Conservation (phyloP, 2,329 filamentous ascomycete species). For the Rugonectria rugulosa region DNA sequence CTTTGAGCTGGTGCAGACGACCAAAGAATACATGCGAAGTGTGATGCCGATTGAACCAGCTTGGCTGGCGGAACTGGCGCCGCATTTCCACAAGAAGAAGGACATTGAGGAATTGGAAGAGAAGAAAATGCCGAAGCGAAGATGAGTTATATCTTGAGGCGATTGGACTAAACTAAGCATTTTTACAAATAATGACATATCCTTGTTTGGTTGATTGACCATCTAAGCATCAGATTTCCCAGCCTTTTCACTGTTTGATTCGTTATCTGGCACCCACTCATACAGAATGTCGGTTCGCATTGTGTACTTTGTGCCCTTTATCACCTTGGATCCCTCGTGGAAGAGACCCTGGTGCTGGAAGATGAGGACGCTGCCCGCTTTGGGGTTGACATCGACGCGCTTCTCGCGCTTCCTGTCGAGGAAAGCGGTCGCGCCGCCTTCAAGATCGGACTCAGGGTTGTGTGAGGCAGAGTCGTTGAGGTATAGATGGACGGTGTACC, state of each 20-base stretch:
- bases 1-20: conserved; percentile 81
- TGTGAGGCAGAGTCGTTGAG: conserved; percentile 42
- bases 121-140: conserved; percentile 63
- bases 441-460: conserved; percentile 40
- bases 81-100: conserved; percentile 93
- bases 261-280: conserved; percentile 38
- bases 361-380: conserved; percentile 64
- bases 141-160: conserved; percentile 5
- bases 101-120: conserved; percentile 85
- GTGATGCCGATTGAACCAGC: conserved; percentile 84
- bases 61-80: conserved; percentile 90
- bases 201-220: neutral
- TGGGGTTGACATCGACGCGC: conserved; percentile 62
- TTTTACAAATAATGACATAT: conserved; percentile 1
- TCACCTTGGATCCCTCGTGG: conserved; percentile 63
- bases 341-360: conserved; percentile 63
- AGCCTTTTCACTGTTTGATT: conserved; percentile 6
- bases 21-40: conserved; percentile 91
- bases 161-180: conserved; percentile 8
- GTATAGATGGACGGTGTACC: conserved; percentile 64
- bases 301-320: conserved; percentile 61
- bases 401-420: conserved; percentile 52
- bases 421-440: conserved; percentile 65
- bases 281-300: conserved; percentile 65
- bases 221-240: conserved; percentile 2